Percentiles rank a stretch among this genome's conserved stretches.
Evolutionary conservation across 352 stramenopile species (phyloP).

Genomic region (Saprolegnia diclina): DNA sequence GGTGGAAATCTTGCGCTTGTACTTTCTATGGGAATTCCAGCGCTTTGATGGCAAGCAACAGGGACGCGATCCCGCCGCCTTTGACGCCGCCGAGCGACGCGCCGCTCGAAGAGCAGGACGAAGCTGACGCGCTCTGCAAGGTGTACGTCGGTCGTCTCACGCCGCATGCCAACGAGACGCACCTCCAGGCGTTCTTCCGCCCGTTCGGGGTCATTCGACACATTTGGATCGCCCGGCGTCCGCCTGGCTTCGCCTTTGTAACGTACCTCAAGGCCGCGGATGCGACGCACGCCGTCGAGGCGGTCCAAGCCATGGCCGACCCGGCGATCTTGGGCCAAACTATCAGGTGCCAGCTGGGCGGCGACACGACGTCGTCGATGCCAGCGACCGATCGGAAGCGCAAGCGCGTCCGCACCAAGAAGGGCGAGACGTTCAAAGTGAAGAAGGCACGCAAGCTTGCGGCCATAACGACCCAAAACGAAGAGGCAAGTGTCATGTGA

Average conservation of each 20-base stretch:
- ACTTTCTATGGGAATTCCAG: no score
- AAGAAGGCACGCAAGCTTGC: constrained; percentile 25
- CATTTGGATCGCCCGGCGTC: constrained; percentile 39
- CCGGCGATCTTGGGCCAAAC: constrained; percentile 64
- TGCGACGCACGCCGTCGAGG: constrained; percentile 45
- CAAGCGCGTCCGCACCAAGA: constrained; percentile 13
- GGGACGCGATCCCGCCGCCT: no score
- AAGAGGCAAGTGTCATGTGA: neutral
- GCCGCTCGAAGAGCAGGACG: neutral
- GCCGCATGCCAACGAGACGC: constrained; percentile 62
- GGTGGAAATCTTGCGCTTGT: no score
- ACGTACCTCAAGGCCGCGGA: constrained; percentile 43
- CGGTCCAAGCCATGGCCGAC: constrained; percentile 33
- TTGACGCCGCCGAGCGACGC: no score
- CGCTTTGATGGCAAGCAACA: no score
- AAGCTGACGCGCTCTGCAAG: constrained; percentile 1
- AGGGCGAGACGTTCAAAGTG: constrained; percentile 18
- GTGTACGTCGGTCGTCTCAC: constrained; percentile 76
- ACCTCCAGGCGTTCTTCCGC: constrained; percentile 57
- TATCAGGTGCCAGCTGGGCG: constrained; percentile 67
- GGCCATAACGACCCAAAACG: neutral
- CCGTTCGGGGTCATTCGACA: constrained; percentile 66
- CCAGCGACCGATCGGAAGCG: neutral
- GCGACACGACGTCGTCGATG: constrained; percentile 27
- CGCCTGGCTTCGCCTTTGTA: constrained; percentile 78